These are phyloP conservation scores for Boletellus deceptivus DNA, from an alignment of 1,284 basidiomycete species.

Conservation along the genomic window DNA sequence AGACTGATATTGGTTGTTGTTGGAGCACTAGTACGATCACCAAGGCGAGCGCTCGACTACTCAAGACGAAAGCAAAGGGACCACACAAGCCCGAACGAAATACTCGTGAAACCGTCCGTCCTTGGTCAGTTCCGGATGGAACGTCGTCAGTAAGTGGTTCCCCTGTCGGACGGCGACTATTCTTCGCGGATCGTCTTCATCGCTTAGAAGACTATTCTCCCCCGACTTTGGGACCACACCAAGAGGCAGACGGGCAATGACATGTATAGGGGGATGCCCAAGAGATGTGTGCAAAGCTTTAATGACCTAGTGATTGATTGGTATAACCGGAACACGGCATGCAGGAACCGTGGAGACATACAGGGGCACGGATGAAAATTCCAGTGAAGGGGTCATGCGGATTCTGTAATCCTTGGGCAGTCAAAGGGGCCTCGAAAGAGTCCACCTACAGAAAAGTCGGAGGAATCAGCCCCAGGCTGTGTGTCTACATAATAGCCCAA, in stretches of 20 bases:
- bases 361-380: slow-evolving; percentile 95
- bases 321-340: background rate
- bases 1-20: slow-evolving; percentile 31
- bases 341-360: slow-evolving; percentile 35
- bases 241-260: slow-evolving; percentile 74
- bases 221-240: slow-evolving; percentile 55
- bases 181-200: slow-evolving; percentile 50
- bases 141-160: slow-evolving; percentile 82
- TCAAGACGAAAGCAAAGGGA: slow-evolving; percentile 23
- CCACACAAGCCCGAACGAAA: slow-evolving; percentile 69
- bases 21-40: too few species aligned
- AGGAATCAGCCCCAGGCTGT: background rate
- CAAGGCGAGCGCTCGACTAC: too few species aligned
- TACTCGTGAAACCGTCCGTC: slow-evolving; percentile 91
- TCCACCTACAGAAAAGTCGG: slow-evolving; percentile 56
- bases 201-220: slow-evolving; percentile 31
- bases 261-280: slow-evolving; percentile 51
- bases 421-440: slow-evolving; percentile 83
- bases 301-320: slow-evolving; percentile 52
- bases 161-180: slow-evolving; percentile 90
- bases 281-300: slow-evolving; percentile 46
- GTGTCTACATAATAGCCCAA: background rate
- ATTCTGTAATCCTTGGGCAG: slow-evolving; percentile 63
- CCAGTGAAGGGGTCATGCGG: slow-evolving; percentile 73
- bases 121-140: slow-evolving; percentile 91